A percentile compares a stretch with the other conserved stretches of the same genome.
Conservation (phyloP, 1,139 yeast species). For the Trichomonascaceae sp. region DNA sequence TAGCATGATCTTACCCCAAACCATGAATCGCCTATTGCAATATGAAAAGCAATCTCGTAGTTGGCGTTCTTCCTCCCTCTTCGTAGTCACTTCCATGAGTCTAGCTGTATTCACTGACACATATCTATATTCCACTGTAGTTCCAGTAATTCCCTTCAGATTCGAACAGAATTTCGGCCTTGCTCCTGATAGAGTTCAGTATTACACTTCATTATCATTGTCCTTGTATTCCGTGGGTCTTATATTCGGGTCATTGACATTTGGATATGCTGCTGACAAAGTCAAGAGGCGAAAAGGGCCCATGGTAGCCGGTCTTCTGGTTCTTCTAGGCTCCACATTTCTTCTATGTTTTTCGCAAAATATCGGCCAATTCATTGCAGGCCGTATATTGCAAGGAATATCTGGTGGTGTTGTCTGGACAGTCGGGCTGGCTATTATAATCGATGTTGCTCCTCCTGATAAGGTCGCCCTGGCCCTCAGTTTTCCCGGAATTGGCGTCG, state of each 20-base stretch:
- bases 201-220: conserved; percentile 27
- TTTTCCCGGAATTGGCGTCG: conserved; percentile 30
- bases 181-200: conserved; percentile 25
- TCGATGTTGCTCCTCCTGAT: conserved; percentile 27
- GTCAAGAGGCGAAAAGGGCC: conserved; percentile 23
- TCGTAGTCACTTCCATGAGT: conserved; percentile 27
- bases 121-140: conserved; percentile 30
- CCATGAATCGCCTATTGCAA: neutral
- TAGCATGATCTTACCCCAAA: too few relatives aligned
- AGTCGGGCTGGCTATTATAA: conserved; percentile 34
- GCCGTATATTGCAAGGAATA: conserved; percentile 32
- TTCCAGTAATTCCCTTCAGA: conserved; percentile 35
- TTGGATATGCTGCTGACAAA: conserved; percentile 30
- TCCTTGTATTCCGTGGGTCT: conserved; percentile 34
- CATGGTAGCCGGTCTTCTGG: conserved; percentile 30
- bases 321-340: conserved; percentile 29
- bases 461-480: conserved; percentile 28
- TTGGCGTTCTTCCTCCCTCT: conserved; percentile 28
- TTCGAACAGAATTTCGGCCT: conserved; percentile 28
- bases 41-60: neutral
- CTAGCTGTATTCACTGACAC: conserved; percentile 33
- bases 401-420: conserved; percentile 37
- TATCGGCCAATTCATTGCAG: conserved; percentile 28
- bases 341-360: conserved; percentile 28
- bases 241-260: conserved; percentile 28